Percentiles rank a stretch among this genome's conserved stretches.
Conservation (phyloP, 164 flowering plant species). For the Echeveria elegans region DNA sequence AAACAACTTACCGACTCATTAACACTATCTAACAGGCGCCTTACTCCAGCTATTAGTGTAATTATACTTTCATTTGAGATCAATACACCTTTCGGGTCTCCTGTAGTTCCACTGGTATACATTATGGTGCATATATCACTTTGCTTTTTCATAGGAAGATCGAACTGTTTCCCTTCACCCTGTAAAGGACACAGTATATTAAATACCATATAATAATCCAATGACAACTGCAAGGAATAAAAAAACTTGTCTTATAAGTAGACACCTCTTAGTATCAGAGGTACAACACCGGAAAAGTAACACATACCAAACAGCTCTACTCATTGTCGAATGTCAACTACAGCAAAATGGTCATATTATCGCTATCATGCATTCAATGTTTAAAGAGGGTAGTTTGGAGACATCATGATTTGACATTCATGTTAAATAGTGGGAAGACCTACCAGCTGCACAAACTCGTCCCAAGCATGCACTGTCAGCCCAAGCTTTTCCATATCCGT, state of each 20-base stretch:
- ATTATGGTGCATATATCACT: conserved; percentile 86
- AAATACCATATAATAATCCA: not conserved
- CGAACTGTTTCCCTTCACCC: conserved; percentile 54
- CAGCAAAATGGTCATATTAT: not conserved
- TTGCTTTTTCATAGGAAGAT: conserved; percentile 54
- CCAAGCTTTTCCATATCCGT: conserved; percentile 52
- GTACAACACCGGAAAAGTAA: not conserved
- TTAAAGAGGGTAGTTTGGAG: not conserved
- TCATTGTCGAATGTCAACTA: no score
- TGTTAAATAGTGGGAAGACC: conserved; percentile 10
- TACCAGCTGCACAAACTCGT: conserved; percentile 75
- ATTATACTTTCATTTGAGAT: conserved; percentile 73
- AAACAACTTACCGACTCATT: conserved; percentile 49
- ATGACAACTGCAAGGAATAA: not conserved
- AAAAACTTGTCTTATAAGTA: not conserved
- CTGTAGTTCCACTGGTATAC: conserved; percentile 99
- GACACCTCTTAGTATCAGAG: no score
- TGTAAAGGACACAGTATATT: conserved; percentile 15
- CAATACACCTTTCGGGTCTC: conserved; percentile 95
- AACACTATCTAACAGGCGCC: conserved; percentile 36
- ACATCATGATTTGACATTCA: not conserved
- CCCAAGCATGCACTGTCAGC: conserved; percentile 65
- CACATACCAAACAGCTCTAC: not conserved
- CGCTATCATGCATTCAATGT: not conserved
- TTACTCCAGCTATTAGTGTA: conserved; percentile 63